phyloP scores from a whole-genome alignment of 2,329 filamentous ascomycete genomes.

The Mollisiaceae sp. region DNA sequence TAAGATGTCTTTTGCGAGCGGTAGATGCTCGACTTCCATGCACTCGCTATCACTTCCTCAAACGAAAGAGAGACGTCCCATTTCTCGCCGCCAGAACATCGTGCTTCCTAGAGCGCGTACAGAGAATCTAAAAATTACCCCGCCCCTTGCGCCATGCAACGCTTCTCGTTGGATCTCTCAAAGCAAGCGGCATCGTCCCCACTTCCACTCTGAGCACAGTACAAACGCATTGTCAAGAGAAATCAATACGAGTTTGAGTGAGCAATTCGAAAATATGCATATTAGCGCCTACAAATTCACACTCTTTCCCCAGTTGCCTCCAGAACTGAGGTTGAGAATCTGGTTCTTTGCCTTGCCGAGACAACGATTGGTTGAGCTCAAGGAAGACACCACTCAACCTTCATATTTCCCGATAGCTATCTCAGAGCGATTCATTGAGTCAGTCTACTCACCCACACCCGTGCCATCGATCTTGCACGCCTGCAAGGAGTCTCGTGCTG shows the following conservation, averaged over 20 bases:
- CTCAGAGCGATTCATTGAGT: neutral
- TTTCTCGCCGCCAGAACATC: neutral
- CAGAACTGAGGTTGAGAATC: neutral
- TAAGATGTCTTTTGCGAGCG: neutral
- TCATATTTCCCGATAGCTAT: neutral
- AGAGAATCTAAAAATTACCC: neutral
- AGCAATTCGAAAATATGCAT: neutral
- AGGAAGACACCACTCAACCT: neutral
- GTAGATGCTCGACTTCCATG: neutral
- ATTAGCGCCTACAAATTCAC: neutral
- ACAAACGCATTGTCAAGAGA: neutral
- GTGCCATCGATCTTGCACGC: neutral
- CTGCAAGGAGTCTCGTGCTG: slow-evolving; percentile 12
- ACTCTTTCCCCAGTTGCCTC: neutral
- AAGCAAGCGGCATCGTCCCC: neutral
- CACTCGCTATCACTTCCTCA: neutral
- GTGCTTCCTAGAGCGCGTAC: neutral
- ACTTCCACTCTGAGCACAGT: neutral
- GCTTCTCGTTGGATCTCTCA: neutral
- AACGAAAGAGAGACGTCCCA: neutral
- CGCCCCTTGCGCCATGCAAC: neutral
- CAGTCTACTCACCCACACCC: neutral
- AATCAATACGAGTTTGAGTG: neutral
- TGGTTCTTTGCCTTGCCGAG: neutral
- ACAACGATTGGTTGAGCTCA: slow-evolving; percentile 1